Base-by-base conservation (phyloP, 257 asterid genomes). In the Knoxia roxburghii region DNA sequence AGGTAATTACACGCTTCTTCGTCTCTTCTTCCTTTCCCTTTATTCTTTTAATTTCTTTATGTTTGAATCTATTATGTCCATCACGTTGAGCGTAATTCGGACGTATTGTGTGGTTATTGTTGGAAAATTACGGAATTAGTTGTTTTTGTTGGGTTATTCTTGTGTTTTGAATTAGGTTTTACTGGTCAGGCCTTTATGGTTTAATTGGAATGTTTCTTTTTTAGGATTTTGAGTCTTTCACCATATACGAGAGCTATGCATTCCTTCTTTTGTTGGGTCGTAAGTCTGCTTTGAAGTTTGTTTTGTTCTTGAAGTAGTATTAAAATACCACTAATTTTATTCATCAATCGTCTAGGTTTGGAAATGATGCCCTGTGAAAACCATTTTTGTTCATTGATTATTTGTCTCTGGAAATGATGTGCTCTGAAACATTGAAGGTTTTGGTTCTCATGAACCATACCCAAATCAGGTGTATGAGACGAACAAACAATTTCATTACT, bases 1-100 rank as follows among this genome's bases (percentile, higher is more conserved):
- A 77, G 87, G 98, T 91, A 79, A 60, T 67, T 9, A 13, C 54
- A 32, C 14, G 11, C 12, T 54, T 41, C 32, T n/a, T 37, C 20
- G 30, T 59, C 65, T 17, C 1, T 7, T 43, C 64, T 66, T 35
- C 26, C 63, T 53, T n/a, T n/a, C 18, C 20, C 27, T 69, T 48
- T 18, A 62, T 13, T 27, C 17, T 3, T 17, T 11, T 15, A 13
- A 4, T 32, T 0, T n/a, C 11, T 29, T 15, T 2, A 6, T 4
- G 15, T 57, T 29, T 20, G n/a, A 7, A 41, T 62, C 49, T 18
- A 10, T 45, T 23, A 3, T 45, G 5, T 15, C 6, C 13, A 29
- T 29, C 32, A 20, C 1, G 29, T 35, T 40, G n/a, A 32, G 35
- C 43, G 8, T 7, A 15, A 65, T 9, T 17, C 6, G 43, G 7